Percentiles rank a stretch among this genome's conserved stretches.
phyloP scores from a whole-genome alignment of 1,284 basidiomycete genomes.

The Exobasidium rhododendri region DNA sequence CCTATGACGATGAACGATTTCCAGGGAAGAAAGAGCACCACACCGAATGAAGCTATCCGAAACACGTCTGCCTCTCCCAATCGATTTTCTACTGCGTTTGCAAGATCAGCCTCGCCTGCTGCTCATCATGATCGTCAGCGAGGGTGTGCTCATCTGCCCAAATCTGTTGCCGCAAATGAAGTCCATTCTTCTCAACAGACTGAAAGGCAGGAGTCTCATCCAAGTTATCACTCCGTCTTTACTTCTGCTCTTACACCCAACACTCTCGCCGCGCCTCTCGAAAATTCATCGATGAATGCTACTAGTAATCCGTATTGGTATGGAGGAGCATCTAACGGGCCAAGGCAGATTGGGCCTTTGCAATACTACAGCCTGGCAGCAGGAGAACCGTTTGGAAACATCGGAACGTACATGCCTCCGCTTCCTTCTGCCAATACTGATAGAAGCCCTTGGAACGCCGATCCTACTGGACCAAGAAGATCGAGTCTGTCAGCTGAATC shows the following conservation, averaged over 20 bases:
- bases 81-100: not conserved
- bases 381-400: conserved; percentile 2
- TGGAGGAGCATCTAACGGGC: not conserved
- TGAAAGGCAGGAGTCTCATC: too few relatives aligned
- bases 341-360: conserved; percentile 2
- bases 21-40: not conserved
- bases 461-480: not conserved
- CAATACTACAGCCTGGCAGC: conserved; percentile 11
- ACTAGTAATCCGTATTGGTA: not conserved
- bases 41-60: not conserved
- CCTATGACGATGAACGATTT: not conserved
- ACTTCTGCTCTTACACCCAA: conserved; percentile 7
- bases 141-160: not conserved
- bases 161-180: not conserved
- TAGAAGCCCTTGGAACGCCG: not conserved
- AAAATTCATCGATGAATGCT: not conserved
- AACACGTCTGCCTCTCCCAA: not conserved
- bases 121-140: not conserved
- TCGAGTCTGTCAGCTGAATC: too few relatives aligned
- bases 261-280: not conserved
- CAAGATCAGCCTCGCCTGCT: not conserved
- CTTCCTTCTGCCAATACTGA: too few relatives aligned
- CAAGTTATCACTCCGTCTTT: conserved; percentile 11
- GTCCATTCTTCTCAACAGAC: not conserved
- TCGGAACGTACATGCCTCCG: conserved; percentile 4